These are phyloP conservation scores for Pleurostoma richardsiae DNA, from an alignment of 2,329 filamentous ascomycete genomes.

Conservation along the genomic window DNA sequence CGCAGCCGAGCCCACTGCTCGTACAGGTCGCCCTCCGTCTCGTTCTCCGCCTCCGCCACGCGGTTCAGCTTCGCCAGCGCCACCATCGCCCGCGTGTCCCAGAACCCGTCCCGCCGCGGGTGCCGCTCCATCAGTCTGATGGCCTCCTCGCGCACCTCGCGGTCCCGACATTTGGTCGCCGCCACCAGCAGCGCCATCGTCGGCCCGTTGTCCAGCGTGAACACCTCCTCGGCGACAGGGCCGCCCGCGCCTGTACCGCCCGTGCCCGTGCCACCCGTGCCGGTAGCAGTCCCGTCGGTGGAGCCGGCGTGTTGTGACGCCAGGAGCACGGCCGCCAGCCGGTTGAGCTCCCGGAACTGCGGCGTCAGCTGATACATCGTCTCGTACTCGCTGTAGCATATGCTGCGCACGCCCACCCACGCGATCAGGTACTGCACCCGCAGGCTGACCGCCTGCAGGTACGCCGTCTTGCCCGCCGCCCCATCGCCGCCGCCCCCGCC, in stretches of 20 bases:
- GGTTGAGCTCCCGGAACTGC: constrained; percentile 34
- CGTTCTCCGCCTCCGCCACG: constrained; percentile 25
- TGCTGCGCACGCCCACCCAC: constrained; percentile 30
- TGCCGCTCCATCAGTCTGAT: constrained; percentile 32
- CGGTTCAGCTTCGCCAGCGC: constrained; percentile 32
- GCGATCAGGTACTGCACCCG: constrained; percentile 37
- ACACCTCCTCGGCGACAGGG: constrained; percentile 21
- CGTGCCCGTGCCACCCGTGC: no score
- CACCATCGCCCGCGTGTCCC: constrained; percentile 32
- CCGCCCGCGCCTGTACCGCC: constrained; percentile 3
- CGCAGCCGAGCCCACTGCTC: constrained; percentile 33
- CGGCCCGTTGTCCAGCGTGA: constrained; percentile 40
- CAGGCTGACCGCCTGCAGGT: constrained; percentile 31
- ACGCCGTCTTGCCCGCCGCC: constrained; percentile 12
- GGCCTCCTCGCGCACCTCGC: constrained; percentile 30
- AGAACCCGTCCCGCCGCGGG: constrained; percentile 36
- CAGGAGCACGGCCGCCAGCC: constrained; percentile 30
- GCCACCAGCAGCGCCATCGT: constrained; percentile 38
- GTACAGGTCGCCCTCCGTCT: constrained; percentile 21
- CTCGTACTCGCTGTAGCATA: constrained; percentile 29
- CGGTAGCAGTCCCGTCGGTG: no score
- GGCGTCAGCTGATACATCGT: constrained; percentile 31
- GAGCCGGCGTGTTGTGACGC: constrained; percentile 9
- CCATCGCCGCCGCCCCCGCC: no score
- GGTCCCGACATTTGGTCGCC: constrained; percentile 33